These are phyloP conservation scores for Lepidium didymum DNA, from an alignment of 345 rosid species.

Conservation along the genomic window DNA sequence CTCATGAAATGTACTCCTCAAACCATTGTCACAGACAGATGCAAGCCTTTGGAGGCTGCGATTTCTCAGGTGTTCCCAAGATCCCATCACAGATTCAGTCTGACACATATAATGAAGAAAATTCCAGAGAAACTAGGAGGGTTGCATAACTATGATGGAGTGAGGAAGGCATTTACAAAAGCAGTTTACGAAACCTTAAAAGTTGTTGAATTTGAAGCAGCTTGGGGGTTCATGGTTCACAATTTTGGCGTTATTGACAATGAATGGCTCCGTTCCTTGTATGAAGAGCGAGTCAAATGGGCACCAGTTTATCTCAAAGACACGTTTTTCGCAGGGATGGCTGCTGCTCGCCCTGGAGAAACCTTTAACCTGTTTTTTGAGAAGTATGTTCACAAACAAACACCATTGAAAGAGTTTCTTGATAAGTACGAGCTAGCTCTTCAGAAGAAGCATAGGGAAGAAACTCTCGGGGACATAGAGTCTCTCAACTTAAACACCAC, in stretches of 20 bases:
- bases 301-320: slow-evolving; percentile 80
- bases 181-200: slow-evolving; percentile 49
- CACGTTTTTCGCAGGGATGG: slow-evolving; percentile 57
- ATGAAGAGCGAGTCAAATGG: slow-evolving; percentile 72
- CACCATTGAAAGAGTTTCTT: slow-evolving; percentile 83
- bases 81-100: slow-evolving; percentile 41
- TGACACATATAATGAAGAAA: slow-evolving; percentile 43
- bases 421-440: slow-evolving; percentile 72
- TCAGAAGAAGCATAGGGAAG: slow-evolving; percentile 70
- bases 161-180: slow-evolving; percentile 43
- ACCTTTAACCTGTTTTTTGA: slow-evolving; percentile 48
- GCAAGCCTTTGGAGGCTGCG: slow-evolving; percentile 53
- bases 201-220: slow-evolving; percentile 62
- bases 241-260: slow-evolving; percentile 46
- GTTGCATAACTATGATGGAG: slow-evolving; percentile 42
- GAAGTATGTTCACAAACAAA: slow-evolving; percentile 61
- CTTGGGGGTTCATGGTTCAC: slow-evolving; percentile 65
- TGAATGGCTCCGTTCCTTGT: slow-evolving; percentile 61
- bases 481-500: slow-evolving; percentile 38
- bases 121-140: slow-evolving; percentile 54
- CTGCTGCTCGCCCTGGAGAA: slow-evolving; percentile 49
- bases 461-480: slow-evolving; percentile 51
- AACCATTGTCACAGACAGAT: slow-evolving; percentile 53
- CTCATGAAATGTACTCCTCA: slow-evolving; percentile 48
- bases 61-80: slow-evolving; percentile 53